phyloP scores from a whole-genome alignment of 2,329 filamentous ascomycete genomes.

The Cercospora sp. region DNA sequence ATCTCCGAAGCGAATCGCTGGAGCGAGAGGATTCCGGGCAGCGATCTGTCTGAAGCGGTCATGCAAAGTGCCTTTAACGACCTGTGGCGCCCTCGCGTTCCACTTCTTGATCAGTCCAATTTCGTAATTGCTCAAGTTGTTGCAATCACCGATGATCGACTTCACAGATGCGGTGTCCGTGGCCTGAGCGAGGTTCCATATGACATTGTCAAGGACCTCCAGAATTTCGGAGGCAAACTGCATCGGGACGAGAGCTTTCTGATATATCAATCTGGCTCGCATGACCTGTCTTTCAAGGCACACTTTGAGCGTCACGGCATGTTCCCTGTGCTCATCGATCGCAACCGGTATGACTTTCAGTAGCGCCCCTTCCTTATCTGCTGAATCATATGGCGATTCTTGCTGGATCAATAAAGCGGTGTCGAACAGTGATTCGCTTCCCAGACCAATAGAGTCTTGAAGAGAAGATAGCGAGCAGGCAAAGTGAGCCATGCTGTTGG shows the following conservation, averaged over 20 bases:
- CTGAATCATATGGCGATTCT: neutral
- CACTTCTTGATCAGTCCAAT: neutral
- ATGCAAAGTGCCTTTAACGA: neutral
- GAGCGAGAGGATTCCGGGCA: neutral
- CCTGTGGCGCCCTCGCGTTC: neutral
- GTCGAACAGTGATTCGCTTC: neutral
- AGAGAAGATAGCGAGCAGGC: neutral
- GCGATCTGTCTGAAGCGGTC: neutral
- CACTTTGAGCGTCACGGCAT: neutral
- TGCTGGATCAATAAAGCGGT: neutral
- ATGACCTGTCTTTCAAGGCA: neutral
- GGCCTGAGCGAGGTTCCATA: neutral
- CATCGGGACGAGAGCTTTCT: neutral
- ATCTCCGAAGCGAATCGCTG: neutral
- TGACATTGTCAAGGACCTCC: neutral
- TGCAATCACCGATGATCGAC: neutral
- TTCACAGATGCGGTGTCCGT: neutral
- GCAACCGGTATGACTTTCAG: neutral
- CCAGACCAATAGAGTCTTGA: neutral
- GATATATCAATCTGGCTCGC: neutral
- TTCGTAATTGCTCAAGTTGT: neutral
- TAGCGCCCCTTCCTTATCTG: neutral
- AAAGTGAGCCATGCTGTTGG: neutral
- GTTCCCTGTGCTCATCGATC: neutral
- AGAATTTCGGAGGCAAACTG: neutral